phyloP scores from a whole-genome alignment of 345 rosid genomes.

The Adansonia digitata region DNA sequence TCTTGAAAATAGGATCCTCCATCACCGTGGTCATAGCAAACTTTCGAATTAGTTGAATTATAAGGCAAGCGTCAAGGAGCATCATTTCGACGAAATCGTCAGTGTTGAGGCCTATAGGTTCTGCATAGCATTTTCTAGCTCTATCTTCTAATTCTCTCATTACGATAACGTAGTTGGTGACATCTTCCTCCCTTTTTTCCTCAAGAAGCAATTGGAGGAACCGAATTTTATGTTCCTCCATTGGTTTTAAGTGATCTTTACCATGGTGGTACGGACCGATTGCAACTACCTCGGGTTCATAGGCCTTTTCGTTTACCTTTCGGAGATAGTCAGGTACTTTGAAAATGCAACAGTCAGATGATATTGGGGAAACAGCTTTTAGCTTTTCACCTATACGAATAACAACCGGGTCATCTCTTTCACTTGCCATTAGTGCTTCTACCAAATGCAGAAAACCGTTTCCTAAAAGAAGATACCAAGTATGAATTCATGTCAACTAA shows the following conservation, averaged over 20 bases:
- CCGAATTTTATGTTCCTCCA: constrained; percentile 19
- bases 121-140: constrained; percentile 21
- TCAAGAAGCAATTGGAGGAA: constrained; percentile 8
- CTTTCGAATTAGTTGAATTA: constrained; percentile 15
- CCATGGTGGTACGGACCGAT: constrained; percentile 23
- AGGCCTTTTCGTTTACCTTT: constrained; percentile 17
- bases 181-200: background rate
- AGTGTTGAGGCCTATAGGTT: background rate
- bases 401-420: background rate
- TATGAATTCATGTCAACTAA: background rate
- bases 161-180: background rate
- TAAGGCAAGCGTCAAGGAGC: constrained; percentile 29
- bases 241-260: constrained; percentile 1
- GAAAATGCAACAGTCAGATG: constrained; percentile 9
- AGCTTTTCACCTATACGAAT: background rate
- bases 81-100: constrained; percentile 28
- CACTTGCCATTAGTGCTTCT: background rate
- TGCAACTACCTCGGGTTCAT: constrained; percentile 20
- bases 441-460: background rate
- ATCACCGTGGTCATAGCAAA: background rate
- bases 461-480: background rate
- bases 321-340: constrained; percentile 9
- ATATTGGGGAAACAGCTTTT: background rate
- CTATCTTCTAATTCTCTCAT: constrained; percentile 14
- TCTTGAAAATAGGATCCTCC: background rate